Conservation (phyloP, 2,329 filamentous ascomycete genomes). For the Myrmaecium sp. region DNA sequence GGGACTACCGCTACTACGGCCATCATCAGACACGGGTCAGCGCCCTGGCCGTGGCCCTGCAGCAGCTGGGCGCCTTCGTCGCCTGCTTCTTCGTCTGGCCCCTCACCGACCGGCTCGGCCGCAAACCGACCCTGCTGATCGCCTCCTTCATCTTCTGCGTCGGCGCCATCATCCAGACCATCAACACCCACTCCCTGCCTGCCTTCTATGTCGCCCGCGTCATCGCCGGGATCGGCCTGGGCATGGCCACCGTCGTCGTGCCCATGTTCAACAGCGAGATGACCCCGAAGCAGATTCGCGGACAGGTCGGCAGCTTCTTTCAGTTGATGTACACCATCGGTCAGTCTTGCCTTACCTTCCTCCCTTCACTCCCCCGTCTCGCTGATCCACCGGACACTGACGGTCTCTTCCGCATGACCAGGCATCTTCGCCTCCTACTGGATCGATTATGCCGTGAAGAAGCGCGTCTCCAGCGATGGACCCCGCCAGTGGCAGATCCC, state of each 20-base stretch:
- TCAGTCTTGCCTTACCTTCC: constrained; percentile 3
- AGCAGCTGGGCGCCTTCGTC: constrained; percentile 36
- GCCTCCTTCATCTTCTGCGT: constrained; percentile 26
- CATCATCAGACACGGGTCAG: constrained; percentile 24
- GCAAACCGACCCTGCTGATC: constrained; percentile 27
- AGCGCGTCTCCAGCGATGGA: constrained; percentile 13
- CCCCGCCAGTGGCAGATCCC: constrained; percentile 39
- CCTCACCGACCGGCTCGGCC: constrained; percentile 28
- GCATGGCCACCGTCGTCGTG: constrained; percentile 25
- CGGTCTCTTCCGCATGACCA: neutral
- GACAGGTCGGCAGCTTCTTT: constrained; percentile 28
- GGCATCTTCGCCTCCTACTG: constrained; percentile 35
- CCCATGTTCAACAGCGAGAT: constrained; percentile 30
- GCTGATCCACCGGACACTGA: neutral
- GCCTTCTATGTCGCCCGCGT: constrained; percentile 38
- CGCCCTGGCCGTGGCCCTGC: constrained; percentile 32
- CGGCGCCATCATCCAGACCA: constrained; percentile 28
- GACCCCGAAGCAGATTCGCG: constrained; percentile 29
- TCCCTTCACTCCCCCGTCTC: neutral
- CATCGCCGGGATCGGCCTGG: constrained; percentile 37
- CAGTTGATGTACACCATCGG: constrained; percentile 34
- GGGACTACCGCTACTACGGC: constrained; percentile 26
- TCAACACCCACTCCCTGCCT: constrained; percentile 27
- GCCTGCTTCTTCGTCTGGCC: constrained; percentile 34
- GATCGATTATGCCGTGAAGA: constrained; percentile 32